Base-by-base conservation (phyloP, 2,329 filamentous ascomycete species). In the Metarhizium anisopliae region DNA sequence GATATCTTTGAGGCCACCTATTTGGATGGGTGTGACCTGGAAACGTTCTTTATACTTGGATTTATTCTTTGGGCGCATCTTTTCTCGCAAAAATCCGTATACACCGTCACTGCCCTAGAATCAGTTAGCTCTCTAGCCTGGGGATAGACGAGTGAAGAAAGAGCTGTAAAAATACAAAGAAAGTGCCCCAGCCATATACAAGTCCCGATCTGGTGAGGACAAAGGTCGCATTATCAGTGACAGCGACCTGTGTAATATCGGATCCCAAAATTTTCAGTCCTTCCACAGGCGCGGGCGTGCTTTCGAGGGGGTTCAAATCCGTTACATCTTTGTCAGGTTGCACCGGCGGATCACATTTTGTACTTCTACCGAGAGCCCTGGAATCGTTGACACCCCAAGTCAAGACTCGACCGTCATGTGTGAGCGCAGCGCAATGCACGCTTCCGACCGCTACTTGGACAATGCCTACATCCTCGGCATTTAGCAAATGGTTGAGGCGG, bases 141-240 rank as follows among this genome's bases (percentile, higher is more conserved):
- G 16, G n/a, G 18, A 32, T 8, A 30, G n/a, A 10, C 13, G 14
- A n/a, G n/a, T 32, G 36, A 29, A 32, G 36, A 20, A 32, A 50
- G 4, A 64, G 55, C 49, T 36, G 36, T 18, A 11, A 55, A 47
- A 16, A 67, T 74, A 82, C 80, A 61, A 84, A 74, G 73, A 91
- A 91, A 6, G 85, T 87, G 29, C 88, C 87, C 86, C 88, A 90
- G 57, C 86, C 87, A 65, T 87, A 91, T 30, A 91, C 82, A 45
- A 78, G 72, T 14, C 87, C 87, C 55, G 83, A 79, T 18, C 80
- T 77, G 13, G 87, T 90, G 32, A 91, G 75, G 1, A 81, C 86
- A 67, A 90, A 88, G 1, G 83, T 86, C 45, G 83, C 81, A 64
- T 81, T 84, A 62, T 87, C 83, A n/a, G 79, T 79, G 40, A 83